A percentile compares a stretch with the other conserved stretches of the same genome.
Conservation (phyloP, 108 stramenopile species). For the Conticribra weissflogii region DNA sequence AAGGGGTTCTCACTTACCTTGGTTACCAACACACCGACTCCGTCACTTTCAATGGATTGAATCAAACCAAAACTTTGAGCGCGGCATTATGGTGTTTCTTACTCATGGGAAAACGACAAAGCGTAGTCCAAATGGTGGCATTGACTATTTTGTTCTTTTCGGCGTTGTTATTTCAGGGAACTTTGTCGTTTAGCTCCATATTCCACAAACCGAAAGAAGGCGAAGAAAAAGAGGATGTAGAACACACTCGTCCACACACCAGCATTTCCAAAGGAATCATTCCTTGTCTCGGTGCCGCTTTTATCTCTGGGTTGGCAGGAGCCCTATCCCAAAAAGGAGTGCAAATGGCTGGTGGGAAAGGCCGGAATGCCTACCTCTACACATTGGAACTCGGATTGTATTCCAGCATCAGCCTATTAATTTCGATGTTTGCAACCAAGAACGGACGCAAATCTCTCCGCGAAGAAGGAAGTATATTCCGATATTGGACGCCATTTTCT, state of each 20-base stretch:
- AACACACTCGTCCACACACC: slow-evolving; percentile 30
- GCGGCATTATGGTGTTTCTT: slow-evolving; percentile 92
- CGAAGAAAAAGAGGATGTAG: not conserved
- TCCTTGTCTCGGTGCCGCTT: slow-evolving; percentile 71
- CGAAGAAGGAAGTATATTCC: slow-evolving; percentile 47
- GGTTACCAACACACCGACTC: slow-evolving; percentile 87
- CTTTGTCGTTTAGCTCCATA: slow-evolving; percentile 35
- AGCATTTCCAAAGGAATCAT: slow-evolving; percentile 61
- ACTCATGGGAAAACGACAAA: slow-evolving; percentile 82
- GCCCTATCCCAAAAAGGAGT: slow-evolving; percentile 88
- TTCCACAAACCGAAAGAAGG: slow-evolving; percentile 24
- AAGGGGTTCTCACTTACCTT: slow-evolving; percentile 74
- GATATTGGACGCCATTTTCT: slow-evolving; percentile 47
- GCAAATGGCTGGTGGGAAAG: slow-evolving; percentile 61
- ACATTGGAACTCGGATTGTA: slow-evolving; percentile 77
- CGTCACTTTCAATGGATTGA: slow-evolving; percentile 86
- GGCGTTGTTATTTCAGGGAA: slow-evolving; percentile 72
- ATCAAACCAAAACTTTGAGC: slow-evolving; percentile 77
- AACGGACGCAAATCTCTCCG: slow-evolving; percentile 41
- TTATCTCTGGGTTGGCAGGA: slow-evolving; percentile 84
- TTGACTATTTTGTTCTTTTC: slow-evolving; percentile 73
- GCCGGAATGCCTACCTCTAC: slow-evolving; percentile 79
- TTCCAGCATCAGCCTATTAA: slow-evolving; percentile 52
- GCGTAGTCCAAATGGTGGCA: slow-evolving; percentile 76
- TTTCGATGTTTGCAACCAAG: slow-evolving; percentile 49